Evolutionary conservation across 2,329 filamentous ascomycete species (phyloP), one percentile per base, ranked within the genome.

Genomic region (Neopestalotiopsis sp.): DNA sequence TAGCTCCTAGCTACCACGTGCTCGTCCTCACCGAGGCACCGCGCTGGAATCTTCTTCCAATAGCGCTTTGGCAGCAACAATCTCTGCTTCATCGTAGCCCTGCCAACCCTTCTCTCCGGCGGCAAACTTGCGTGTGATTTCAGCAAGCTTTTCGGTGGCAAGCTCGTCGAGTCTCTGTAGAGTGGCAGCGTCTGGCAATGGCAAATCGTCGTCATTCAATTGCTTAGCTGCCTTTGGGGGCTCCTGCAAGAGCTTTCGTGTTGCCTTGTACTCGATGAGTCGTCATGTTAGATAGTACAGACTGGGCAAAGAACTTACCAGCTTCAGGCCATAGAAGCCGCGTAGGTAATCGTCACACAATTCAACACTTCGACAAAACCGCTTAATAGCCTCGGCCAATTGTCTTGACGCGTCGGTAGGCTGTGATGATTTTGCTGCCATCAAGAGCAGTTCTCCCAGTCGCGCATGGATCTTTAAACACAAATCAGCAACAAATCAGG

Each of bases 291-390:
- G 56, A 65, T 32, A 7, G 63, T 28, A 24, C n/a, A 32, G 17
- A 40, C 9, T 42, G 59, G 30, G 42, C 57, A 38, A 24, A 13
- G 13, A 10, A 75, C 88, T 75, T 81, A 94, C 91, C 80, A 95
- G 80, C 79, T 95, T 96, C 69, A 99, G 83, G 6, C 96, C 96
- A 80, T 97, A 98, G 79, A 94, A 97, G 1, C 95, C 96, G 70
- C 96, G 90, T 71, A 98, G 81, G 78, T 98, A 98, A 78, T 94
- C 91, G 74, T 98, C 93, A 77, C 96, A 98, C 66, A 99, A 88
- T 82, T 99, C 96, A 72, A 98, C 89, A 76, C 94, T 96, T 75
- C 96, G 89, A 78, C 92, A 93, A 81, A 97, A 98, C 72, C 95
- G 90, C 77, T 94, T 93, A 67, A 97, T 81, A 4, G 94, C 91